Evolutionary conservation across 1,139 yeast genomes (phyloP).

Genomic region (Geotrichum candidum): DNA sequence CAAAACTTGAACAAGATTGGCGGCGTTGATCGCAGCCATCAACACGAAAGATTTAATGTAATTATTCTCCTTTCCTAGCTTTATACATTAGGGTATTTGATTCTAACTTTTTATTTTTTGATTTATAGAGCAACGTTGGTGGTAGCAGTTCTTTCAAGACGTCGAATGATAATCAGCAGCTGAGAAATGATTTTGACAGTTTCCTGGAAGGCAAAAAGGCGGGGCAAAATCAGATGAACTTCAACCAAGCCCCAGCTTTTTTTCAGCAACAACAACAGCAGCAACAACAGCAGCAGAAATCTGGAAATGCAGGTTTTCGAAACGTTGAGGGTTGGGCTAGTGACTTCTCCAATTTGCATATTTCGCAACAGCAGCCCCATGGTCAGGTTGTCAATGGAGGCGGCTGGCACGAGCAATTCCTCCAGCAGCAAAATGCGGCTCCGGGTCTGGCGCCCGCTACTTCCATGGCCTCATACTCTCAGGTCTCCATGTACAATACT

Average conservation of each 20-base stretch:
- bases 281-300: neutral
- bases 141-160: neutral
- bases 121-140: neutral
- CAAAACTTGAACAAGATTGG: slow-evolving; percentile 31
- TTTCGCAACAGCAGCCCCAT: slow-evolving; percentile 8
- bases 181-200: slow-evolving; percentile 10
- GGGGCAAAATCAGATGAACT: slow-evolving; percentile 3
- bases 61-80: neutral
- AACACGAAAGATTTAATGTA: slow-evolving; percentile 24
- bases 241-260: slow-evolving; percentile 19
- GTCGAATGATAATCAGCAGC: slow-evolving; percentile 5
- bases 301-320: neutral
- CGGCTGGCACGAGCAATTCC: slow-evolving; percentile 6
- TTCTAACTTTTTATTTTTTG: neutral
- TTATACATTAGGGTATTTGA: neutral
- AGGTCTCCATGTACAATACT: neutral
- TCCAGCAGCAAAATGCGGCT: slow-evolving; percentile 1
- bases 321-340: slow-evolving; percentile 4
- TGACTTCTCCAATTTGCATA: slow-evolving; percentile 6
- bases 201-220: slow-evolving; percentile 3
- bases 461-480: slow-evolving; percentile 1
- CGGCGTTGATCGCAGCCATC: slow-evolving; percentile 27
- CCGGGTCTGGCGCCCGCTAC: slow-evolving; percentile 3
- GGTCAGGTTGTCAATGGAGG: slow-evolving; percentile 8
- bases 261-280: slow-evolving; percentile 10